A percentile compares a stretch with the other conserved stretches of the same genome.
Conservation (phyloP, 257 asterid species). For the Przewalskia tangutica region DNA sequence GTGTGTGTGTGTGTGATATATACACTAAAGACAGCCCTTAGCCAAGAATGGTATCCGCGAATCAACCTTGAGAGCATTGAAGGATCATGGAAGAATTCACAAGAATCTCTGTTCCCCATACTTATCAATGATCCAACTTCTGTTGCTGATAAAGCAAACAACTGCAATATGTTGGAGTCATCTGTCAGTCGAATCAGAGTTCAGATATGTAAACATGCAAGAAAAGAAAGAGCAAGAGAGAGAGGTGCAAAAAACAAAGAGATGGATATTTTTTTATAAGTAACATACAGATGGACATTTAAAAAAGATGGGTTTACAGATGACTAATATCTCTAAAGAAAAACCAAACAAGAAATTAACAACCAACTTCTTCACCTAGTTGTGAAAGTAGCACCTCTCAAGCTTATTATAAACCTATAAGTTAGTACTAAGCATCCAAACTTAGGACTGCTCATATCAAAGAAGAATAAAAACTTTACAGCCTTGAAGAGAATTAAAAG, state of each 20-base stretch:
- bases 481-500: neutral
- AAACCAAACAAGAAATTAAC: neutral
- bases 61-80: conserved; percentile 74
- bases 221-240: neutral
- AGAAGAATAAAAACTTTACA: neutral
- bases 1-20: neutral
- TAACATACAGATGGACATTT: neutral
- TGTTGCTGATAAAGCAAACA: conserved; percentile 77
- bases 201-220: neutral
- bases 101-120: conserved; percentile 59
- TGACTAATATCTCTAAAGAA: neutral
- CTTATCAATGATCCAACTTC: conserved; percentile 88
- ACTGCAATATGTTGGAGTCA: conserved; percentile 25
- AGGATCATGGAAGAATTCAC: conserved; percentile 94
- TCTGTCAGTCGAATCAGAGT: conserved; percentile 7
- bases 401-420: neutral
- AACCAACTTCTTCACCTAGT: neutral
- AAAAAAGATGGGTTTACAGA: neutral
- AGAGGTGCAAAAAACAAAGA: neutral
- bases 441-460: neutral
- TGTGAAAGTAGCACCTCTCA: neutral
- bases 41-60: conserved; percentile 4
- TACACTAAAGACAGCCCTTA: neutral
- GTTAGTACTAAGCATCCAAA: neutral
- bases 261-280: neutral